These are phyloP conservation scores for Talaromyces sp. DNA, from an alignment of 2,329 filamentous ascomycete genomes.

Conservation along the genomic window DNA sequence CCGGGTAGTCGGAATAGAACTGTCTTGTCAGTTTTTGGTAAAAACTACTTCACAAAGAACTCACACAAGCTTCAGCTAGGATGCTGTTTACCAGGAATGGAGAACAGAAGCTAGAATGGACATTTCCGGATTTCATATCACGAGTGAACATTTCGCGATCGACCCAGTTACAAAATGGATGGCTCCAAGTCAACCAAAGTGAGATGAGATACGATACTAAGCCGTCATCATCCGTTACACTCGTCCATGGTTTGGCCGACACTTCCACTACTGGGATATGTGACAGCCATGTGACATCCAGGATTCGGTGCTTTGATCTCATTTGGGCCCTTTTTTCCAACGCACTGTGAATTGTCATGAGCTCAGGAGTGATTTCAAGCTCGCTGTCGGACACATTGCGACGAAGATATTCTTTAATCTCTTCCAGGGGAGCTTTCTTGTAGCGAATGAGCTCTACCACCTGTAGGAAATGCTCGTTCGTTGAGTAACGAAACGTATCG, in stretches of 20 bases:
- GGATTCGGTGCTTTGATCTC: slow-evolving; percentile 6
- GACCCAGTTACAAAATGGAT: slow-evolving; percentile 26
- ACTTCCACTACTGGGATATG: slow-evolving; percentile 9
- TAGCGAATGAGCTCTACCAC: slow-evolving; percentile 8
- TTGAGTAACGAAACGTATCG: slow-evolving; percentile 14
- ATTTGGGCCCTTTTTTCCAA: neutral
- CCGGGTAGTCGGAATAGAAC: slow-evolving; percentile 24
- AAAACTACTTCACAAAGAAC: slow-evolving; percentile 2
- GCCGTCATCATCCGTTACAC: slow-evolving; percentile 7
- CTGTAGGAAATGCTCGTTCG: slow-evolving; percentile 6
- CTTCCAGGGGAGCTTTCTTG: neutral
- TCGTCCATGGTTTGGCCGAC: slow-evolving; percentile 8
- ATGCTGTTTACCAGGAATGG: slow-evolving; percentile 31
- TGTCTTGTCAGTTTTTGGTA: slow-evolving; percentile 6
- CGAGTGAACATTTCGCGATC: slow-evolving; percentile 28
- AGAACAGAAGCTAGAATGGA: slow-evolving; percentile 24
- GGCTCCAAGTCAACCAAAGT: slow-evolving; percentile 25
- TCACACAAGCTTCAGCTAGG: slow-evolving; percentile 25
- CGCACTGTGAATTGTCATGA: slow-evolving; percentile 2
- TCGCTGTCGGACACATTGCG: slow-evolving; percentile 1
- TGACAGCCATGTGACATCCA: slow-evolving; percentile 10
- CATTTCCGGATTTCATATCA: slow-evolving; percentile 26
- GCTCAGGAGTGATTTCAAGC: slow-evolving; percentile 3
- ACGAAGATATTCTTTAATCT: slow-evolving; percentile 5
- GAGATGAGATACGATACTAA: slow-evolving; percentile 9